phyloP scores from a whole-genome alignment of 1,139 yeast genomes.

The Suzukiozyma palmioleophila region DNA sequence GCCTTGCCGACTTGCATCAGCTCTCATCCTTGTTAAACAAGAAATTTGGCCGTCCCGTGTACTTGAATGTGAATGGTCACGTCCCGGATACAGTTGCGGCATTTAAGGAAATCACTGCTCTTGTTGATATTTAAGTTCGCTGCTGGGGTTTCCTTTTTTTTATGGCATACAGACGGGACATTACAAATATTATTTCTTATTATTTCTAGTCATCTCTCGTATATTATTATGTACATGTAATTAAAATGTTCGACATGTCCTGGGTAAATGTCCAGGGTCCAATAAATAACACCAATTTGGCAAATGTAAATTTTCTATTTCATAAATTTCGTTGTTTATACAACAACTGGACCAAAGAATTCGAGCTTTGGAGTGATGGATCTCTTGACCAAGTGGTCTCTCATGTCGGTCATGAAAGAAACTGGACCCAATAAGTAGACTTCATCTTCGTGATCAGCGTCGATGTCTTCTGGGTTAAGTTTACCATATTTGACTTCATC shows the following conservation, averaged over 20 bases:
- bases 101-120: neutral
- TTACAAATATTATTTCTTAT: no score
- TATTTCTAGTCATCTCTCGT: no score
- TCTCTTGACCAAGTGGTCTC: conserved; percentile 9
- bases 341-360: conserved; percentile 11
- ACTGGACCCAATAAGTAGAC: conserved; percentile 36
- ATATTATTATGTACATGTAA: no score
- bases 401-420: conserved; percentile 28
- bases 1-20: conserved; percentile 5
- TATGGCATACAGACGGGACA: no score
- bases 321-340: neutral
- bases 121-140: no score
- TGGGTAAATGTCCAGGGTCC: no score
- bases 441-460: conserved; percentile 16
- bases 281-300: no score
- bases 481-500: conserved; percentile 9
- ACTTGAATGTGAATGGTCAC: conserved; percentile 13
- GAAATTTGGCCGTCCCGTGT: conserved; percentile 13
- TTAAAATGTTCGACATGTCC: no score
- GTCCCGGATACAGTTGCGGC: conserved; percentile 1
- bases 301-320: no score
- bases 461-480: conserved; percentile 13
- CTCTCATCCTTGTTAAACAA: conserved; percentile 13
- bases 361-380: conserved; percentile 11
- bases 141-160: no score